Percentiles rank a stretch among this genome's conserved stretches.
These are phyloP conservation scores for Cytospora paraplurivora DNA, from an alignment of 2,329 filamentous ascomycete genomes.

Conservation along the genomic window DNA sequence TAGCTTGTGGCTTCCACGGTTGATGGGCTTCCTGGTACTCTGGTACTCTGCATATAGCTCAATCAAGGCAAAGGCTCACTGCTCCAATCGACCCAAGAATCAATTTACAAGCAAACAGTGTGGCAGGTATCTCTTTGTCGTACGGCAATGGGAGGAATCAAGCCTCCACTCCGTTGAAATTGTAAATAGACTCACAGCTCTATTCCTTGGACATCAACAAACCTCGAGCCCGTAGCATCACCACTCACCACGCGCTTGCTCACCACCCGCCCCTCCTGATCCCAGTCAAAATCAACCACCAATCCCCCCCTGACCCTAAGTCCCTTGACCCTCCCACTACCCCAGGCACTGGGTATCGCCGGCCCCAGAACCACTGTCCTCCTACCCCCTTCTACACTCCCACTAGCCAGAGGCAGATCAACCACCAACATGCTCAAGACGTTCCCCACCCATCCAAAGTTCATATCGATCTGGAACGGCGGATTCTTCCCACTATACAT, in stretches of 20 bases:
- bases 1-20: too few species aligned
- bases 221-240: slow-evolving; percentile 13
- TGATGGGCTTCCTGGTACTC: too few species aligned
- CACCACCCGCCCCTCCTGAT: slow-evolving; percentile 41
- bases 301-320: slow-evolving; percentile 48
- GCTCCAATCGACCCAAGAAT: too few species aligned
- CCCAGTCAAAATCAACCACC: slow-evolving; percentile 47
- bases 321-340: slow-evolving; percentile 46
- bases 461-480: slow-evolving; percentile 63
- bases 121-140: too few species aligned
- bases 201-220: slow-evolving; percentile 30
- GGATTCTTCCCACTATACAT: slow-evolving; percentile 50
- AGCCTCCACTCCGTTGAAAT: too few species aligned
- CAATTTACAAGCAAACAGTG: too few species aligned
- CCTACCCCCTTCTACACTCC: slow-evolving; percentile 24
- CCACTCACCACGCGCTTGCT: slow-evolving; percentile 23
- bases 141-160: too few species aligned
- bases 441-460: slow-evolving; percentile 54
- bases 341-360: slow-evolving; percentile 50
- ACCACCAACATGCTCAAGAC: slow-evolving; percentile 55
- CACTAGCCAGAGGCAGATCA: slow-evolving; percentile 44
- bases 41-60: too few species aligned
- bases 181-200: slow-evolving; percentile 7
- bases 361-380: slow-evolving; percentile 48
- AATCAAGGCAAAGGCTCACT: too few species aligned